phyloP scores from a whole-genome alignment of 305 asterid species.

The Fraxinus baroniana region DNA sequence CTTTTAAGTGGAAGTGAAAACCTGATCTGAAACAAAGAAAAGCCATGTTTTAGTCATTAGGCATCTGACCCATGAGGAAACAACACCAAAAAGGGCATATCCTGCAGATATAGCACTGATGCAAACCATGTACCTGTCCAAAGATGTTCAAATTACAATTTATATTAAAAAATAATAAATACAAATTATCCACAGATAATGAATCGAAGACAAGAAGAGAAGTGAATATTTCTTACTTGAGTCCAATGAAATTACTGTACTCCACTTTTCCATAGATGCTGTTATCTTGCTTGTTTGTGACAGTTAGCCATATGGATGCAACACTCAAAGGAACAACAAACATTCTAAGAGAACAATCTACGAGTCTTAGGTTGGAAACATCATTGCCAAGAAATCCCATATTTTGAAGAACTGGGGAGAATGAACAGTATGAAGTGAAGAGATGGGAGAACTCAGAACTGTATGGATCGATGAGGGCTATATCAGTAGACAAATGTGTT shows the following conservation, averaged over 20 bases:
- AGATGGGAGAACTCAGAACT: background rate
- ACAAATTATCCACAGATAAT: background rate
- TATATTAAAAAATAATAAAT: background rate
- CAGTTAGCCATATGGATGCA: slow-evolving; percentile 59
- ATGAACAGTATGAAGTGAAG: background rate
- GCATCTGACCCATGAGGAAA: slow-evolving; percentile 51
- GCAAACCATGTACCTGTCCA: slow-evolving; percentile 68
- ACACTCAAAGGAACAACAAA: slow-evolving; percentile 54
- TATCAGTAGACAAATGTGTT: slow-evolving; percentile 2
- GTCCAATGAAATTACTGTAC: slow-evolving; percentile 50
- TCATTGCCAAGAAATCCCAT: slow-evolving; percentile 46
- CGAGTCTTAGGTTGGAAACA: slow-evolving; percentile 37
- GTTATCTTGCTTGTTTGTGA: slow-evolving; percentile 42
- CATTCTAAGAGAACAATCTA: slow-evolving; percentile 58
- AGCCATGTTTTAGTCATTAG: slow-evolving; percentile 67
- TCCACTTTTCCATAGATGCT: slow-evolving; percentile 53
- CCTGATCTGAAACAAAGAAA: slow-evolving; percentile 87
- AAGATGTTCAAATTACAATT: background rate
- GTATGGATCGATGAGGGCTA: background rate
- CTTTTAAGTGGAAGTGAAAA: slow-evolving; percentile 4
- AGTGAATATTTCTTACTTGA: slow-evolving; percentile 41
- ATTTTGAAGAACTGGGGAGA: background rate
- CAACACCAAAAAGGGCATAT: slow-evolving; percentile 67
- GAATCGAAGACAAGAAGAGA: background rate
- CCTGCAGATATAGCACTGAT: slow-evolving; percentile 60